A percentile compares a stretch with the other conserved stretches of the same genome.
Evolutionary conservation across 1,139 yeast species (phyloP).

Genomic region (Yamadazyma aaseri): DNA sequence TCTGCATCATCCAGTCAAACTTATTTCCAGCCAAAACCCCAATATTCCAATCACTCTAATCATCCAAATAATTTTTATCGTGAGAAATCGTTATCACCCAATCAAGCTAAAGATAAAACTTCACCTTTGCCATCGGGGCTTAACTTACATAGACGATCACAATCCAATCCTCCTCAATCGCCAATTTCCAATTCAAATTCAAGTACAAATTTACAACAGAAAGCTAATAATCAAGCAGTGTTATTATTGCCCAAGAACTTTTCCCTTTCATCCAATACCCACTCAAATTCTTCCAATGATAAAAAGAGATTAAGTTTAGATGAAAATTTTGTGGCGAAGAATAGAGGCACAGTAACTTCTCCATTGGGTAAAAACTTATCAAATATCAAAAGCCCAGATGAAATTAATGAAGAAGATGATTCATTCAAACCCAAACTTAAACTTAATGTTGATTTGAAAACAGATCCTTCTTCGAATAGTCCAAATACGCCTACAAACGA

Average conservation of each 20-base stretch:
- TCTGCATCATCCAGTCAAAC: conserved; percentile 15
- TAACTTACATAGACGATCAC: conserved; percentile 30
- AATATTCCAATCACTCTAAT: conserved; percentile 15
- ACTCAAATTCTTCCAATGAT: conserved; percentile 11
- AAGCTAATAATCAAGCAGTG: conserved; percentile 32
- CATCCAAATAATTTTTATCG: conserved; percentile 16
- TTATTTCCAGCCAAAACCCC: conserved; percentile 29
- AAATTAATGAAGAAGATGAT: conserved; percentile 6
- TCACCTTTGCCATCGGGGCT: conserved; percentile 17
- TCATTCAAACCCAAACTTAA: conserved; percentile 13
- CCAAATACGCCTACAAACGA: conserved; percentile 6
- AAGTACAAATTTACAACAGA: conserved; percentile 8
- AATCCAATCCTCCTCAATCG: conserved; percentile 35
- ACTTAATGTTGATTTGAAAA: conserved; percentile 9
- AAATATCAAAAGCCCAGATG: conserved; percentile 16
- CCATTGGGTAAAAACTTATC: conserved; percentile 20
- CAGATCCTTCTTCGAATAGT: conserved; percentile 5
- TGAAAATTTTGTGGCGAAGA: conserved; percentile 23
- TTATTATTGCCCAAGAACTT: conserved; percentile 47
- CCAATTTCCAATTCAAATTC: conserved; percentile 18
- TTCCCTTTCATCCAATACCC: conserved; percentile 20
- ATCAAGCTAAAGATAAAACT: conserved; percentile 10
- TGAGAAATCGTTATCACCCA: conserved; percentile 35
- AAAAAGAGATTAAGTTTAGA: conserved; percentile 32
- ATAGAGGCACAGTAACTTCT: conserved; percentile 14